Evolutionary conservation across 108 stramenopile species (phyloP).

Genomic region (Cyclotella cryptica): DNA sequence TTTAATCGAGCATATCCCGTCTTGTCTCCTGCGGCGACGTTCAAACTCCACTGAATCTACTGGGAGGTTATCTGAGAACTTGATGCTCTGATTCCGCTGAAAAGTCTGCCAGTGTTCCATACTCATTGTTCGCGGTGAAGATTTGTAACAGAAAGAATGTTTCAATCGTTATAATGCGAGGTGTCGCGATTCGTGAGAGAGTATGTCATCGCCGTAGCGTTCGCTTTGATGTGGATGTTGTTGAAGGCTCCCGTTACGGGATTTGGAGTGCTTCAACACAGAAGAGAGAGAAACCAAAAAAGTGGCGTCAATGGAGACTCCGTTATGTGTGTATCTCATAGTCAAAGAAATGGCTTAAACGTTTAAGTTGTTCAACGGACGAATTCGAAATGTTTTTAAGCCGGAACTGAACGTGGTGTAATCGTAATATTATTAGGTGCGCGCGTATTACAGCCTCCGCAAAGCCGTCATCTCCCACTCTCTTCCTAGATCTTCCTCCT

Average conservation of each 20-base stretch:
- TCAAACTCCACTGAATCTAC: conserved; percentile 41
- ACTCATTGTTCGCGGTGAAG: neutral
- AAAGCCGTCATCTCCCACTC: too few relatives aligned
- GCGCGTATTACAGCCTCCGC: too few relatives aligned
- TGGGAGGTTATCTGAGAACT: conserved; percentile 30
- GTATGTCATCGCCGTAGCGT: too few relatives aligned
- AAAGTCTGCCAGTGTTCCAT: conserved; percentile 45
- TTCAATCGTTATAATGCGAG: neutral
- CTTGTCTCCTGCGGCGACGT: conserved; percentile 34
- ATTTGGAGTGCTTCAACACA: neutral
- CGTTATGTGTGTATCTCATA: neutral
- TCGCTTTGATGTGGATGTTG: too few relatives aligned
- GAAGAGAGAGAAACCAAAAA: neutral
- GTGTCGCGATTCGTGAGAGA: too few relatives aligned
- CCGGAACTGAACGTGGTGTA: too few relatives aligned
- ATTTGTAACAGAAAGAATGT: neutral
- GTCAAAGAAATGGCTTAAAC: neutral
- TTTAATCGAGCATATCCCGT: conserved; percentile 37
- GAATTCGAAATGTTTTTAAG: neutral
- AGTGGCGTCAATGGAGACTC: neutral
- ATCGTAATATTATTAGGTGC: too few relatives aligned
- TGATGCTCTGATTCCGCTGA: conserved; percentile 19
- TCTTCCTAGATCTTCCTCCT: too few relatives aligned
- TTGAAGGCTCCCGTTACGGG: too few relatives aligned
- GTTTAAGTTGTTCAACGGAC: neutral